A percentile compares a stretch with the other conserved stretches of the same genome.
Conservation (phyloP, 2,329 filamentous ascomycete species). For the Metarhizium robertsii region DNA sequence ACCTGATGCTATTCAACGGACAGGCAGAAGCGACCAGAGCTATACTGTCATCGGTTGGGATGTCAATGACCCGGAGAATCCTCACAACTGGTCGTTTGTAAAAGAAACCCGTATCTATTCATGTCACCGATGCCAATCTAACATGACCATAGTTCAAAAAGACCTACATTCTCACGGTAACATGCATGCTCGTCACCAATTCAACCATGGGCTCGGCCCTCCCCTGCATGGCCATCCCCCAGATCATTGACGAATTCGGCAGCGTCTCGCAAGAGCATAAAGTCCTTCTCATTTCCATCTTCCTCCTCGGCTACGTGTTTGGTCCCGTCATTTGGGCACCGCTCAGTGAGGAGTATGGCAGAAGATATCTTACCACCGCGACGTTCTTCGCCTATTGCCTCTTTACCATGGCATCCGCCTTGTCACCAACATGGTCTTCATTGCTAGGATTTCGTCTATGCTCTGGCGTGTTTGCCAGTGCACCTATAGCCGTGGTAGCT, state of each 20-base stretch:
- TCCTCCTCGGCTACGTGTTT: conserved; percentile 54
- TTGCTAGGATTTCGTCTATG: conserved; percentile 47
- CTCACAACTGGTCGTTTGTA: conserved; percentile 40
- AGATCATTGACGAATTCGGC: conserved; percentile 47
- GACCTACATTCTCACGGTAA: conserved; percentile 39
- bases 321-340: conserved; percentile 55
- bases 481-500: conserved; percentile 52
- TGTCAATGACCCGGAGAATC: conserved; percentile 39
- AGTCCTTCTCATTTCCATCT: conserved; percentile 52
- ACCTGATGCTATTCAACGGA: conserved; percentile 23
- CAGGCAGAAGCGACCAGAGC: conserved; percentile 20
- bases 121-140: background rate
- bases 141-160: conserved; percentile 40
- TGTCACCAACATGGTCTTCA: conserved; percentile 41
- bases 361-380: conserved; percentile 34
- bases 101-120: background rate
- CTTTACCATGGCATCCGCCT: conserved; percentile 46
- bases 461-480: conserved; percentile 43
- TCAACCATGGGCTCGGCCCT: conserved; percentile 57
- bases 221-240: conserved; percentile 51
- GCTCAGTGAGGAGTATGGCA: conserved; percentile 55
- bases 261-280: conserved; percentile 37
- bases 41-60: conserved; percentile 35
- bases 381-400: conserved; percentile 39
- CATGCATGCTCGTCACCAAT: conserved; percentile 54